Conservation (phyloP, 2,329 filamentous ascomycete genomes). For the Aspergillus quadrilineatus region DNA sequence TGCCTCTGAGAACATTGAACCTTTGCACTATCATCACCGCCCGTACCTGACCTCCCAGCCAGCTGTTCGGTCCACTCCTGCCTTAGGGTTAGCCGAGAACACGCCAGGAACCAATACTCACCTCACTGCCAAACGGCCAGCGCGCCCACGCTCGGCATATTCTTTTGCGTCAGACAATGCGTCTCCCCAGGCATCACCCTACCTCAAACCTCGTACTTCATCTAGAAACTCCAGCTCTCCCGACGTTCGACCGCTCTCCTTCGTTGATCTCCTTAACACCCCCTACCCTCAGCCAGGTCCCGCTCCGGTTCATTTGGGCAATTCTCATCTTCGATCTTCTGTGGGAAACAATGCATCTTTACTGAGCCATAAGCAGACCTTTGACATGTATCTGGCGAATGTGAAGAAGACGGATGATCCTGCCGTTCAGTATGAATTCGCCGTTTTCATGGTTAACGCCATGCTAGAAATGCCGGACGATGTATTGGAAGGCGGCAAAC, state of each 20-base stretch:
- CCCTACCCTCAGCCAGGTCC: constrained; percentile 79
- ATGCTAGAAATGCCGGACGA: constrained; percentile 73
- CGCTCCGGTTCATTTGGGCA: constrained; percentile 67
- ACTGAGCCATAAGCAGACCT: constrained; percentile 84
- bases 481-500: constrained; percentile 31
- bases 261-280: constrained; percentile 62
- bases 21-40: constrained; percentile 54
- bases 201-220: constrained; percentile 48
- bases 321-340: constrained; percentile 72
- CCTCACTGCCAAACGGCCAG: constrained; percentile 57
- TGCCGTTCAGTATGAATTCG: constrained; percentile 92
- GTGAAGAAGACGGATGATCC: constrained; percentile 95
- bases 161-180: constrained; percentile 69
- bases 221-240: constrained; percentile 57
- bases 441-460: constrained; percentile 86
- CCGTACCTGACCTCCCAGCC: constrained; percentile 40
- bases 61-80: constrained; percentile 28
- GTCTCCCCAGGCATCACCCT: constrained; percentile 53
- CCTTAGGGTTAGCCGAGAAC: constrained; percentile 46
- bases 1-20: constrained; percentile 42
- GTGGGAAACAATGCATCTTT: constrained; percentile 90
- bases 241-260: constrained; percentile 58
- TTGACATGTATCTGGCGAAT: constrained; percentile 96
- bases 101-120: constrained; percentile 58
- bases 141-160: constrained; percentile 73